Percentiles rank a stretch among this genome's conserved stretches.
These are phyloP conservation scores for Abrus pulchellus DNA, from an alignment of 306 rosid species.

Conservation along the genomic window DNA sequence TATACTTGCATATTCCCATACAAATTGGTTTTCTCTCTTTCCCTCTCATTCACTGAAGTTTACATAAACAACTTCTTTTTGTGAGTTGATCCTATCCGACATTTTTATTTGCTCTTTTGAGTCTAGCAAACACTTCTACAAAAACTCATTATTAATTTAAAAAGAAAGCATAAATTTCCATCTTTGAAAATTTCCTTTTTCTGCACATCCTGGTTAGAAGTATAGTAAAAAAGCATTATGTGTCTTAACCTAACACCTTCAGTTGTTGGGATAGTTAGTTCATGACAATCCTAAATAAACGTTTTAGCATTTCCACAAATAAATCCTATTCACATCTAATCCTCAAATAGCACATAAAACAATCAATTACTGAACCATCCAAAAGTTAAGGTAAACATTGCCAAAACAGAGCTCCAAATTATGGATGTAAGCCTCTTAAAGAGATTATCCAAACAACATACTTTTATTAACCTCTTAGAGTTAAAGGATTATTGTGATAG, in stretches of 20 bases:
- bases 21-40: not conserved
- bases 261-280: too few relatives aligned
- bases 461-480: not conserved
- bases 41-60: not conserved
- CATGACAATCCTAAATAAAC: not conserved
- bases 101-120: not conserved
- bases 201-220: too few relatives aligned
- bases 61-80: not conserved
- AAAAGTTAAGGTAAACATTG: not conserved
- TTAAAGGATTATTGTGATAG: not conserved
- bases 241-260: too few relatives aligned
- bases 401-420: slow-evolving; percentile 12
- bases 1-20: not conserved
- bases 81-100: not conserved
- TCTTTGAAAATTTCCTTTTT: not conserved
- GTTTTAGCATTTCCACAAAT: not conserved
- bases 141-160: not conserved
- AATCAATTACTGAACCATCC: not conserved
- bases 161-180: not conserved
- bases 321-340: not conserved
- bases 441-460: not conserved
- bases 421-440: not conserved
- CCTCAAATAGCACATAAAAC: not conserved
- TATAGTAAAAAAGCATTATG: too few relatives aligned
- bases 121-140: slow-evolving; percentile 6